Evolutionary conservation across 1,284 basidiomycete genomes (phyloP), one percentile per base, ranked within the genome.

Genomic region (Caloboletus firmus): DNA sequence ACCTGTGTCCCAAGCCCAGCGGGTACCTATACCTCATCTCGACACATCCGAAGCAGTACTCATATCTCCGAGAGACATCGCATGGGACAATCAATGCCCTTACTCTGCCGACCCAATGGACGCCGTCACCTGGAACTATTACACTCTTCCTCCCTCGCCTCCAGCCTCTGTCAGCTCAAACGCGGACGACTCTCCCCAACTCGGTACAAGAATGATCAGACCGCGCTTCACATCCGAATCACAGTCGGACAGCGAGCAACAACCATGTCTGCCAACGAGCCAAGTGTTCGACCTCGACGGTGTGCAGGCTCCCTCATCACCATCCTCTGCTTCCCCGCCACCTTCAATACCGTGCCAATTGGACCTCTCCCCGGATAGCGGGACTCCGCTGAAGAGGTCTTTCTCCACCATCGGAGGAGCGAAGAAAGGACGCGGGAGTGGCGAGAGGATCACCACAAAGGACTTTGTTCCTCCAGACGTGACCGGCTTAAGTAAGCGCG

Each of bases 401-500:
- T 78, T 80, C 13, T 72, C 75, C 20, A 44, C 74, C 7, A 52
- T 75, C 10, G 68, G 77, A n/a, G 67, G 69, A 42, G 61, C 72
- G 13, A 87, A 84, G 76, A 87, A 84, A 69, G 72, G 74, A 9
- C 82, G 86, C 52, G 76, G 80, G 17, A 69, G 73, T 34, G 83
- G 76, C 45, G 85, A 87, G 63, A 81, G 86, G 60, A 79, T 90
- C 62, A 85, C 79, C 55, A 87, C 82, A 65, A 91, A 87, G 71
- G 90, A 92, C 70, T 95, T 94, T 66, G 72, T 95, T 9, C 90
- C 90, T 22, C 92, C 92, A 39, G 93, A 95, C 71, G 91, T 93
- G 55, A 83, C 86, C 46, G 93, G 92, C 46, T 81, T 95, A 55
- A 87, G 81, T 77, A 95, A 95, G 73, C 87, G 91, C 54, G 92